These are phyloP conservation scores for Malus asiatica DNA, from an alignment of 306 rosid genomes.

Conservation along the genomic window DNA sequence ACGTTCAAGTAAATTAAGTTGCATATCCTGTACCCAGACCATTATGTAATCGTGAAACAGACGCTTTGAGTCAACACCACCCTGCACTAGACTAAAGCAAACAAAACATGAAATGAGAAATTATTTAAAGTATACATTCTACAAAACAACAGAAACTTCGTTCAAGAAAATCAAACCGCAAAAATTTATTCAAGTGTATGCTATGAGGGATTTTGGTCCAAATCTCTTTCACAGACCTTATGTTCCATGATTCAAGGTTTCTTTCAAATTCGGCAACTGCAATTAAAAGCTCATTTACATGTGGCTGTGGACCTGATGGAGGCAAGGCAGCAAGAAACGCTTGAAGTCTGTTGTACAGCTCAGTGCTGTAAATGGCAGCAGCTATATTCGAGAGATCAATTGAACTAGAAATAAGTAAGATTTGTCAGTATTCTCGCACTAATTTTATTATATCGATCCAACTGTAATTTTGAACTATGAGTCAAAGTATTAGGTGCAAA, in stretches of 20 bases:
- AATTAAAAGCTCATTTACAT: constrained; percentile 75
- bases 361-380: constrained; percentile 84
- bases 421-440: constrained; percentile 21
- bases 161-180: not conserved
- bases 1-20: constrained; percentile 68
- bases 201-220: not conserved
- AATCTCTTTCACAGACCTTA: constrained; percentile 49
- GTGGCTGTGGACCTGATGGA: constrained; percentile 77
- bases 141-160: not conserved
- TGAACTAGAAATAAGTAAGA: constrained; percentile 56
- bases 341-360: constrained; percentile 72
- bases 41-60: constrained; percentile 78
- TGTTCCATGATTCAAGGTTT: constrained; percentile 76
- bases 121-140: not conserved
- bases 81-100: constrained; percentile 59
- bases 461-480: not conserved
- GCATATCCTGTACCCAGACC: constrained; percentile 96
- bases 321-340: constrained; percentile 85
- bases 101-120: constrained; percentile 24
- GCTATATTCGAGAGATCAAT: constrained; percentile 80
- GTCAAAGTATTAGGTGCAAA: not conserved
- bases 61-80: constrained; percentile 74
- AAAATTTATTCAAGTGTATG: not conserved
- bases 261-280: constrained; percentile 90
- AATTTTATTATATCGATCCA: not conserved